Percentiles rank a stretch among this genome's conserved stretches.
Evolutionary conservation across 1,284 basidiomycete species (phyloP).

Genomic region (Pseudomicrostroma phylloplanum): DNA sequence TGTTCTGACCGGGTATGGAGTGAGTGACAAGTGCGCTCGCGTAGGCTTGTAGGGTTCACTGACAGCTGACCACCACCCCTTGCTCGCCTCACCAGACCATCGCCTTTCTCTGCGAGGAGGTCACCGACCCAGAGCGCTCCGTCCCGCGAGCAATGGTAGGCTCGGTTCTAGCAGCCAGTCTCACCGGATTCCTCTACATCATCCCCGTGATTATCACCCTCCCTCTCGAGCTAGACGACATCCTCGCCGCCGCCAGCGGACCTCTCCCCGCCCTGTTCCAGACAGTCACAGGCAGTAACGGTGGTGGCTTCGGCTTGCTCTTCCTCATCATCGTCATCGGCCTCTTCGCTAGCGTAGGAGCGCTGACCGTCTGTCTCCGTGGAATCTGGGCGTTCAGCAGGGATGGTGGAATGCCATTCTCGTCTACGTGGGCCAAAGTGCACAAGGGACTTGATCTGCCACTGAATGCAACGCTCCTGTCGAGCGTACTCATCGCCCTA

Average conservation of each 20-base stretch:
- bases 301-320: constrained; percentile 53
- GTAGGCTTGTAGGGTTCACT: too few relatives aligned
- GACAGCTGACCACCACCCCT: constrained; percentile 14
- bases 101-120: constrained; percentile 51
- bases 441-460: constrained; percentile 52
- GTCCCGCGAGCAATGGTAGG: constrained; percentile 42
- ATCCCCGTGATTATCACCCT: constrained; percentile 55
- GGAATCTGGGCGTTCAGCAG: constrained; percentile 54
- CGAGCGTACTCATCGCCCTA: constrained; percentile 52
- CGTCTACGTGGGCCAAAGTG: constrained; percentile 51
- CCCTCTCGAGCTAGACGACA: constrained; percentile 51
- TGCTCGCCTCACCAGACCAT: constrained; percentile 53
- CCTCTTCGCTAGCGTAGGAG: constrained; percentile 54
- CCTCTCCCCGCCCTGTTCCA: constrained; percentile 55
- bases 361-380: constrained; percentile 53
- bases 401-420: constrained; percentile 51
- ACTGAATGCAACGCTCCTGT: constrained; percentile 52
- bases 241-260: constrained; percentile 52
- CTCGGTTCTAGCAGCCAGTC: constrained; percentile 53
- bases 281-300: constrained; percentile 52
- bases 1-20: constrained; percentile 52
- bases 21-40: constrained; percentile 37
- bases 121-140: constrained; percentile 45
- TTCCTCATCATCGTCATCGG: constrained; percentile 55
- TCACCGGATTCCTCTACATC: constrained; percentile 54